phyloP scores from a whole-genome alignment of 192 early-diverging fungal genomes.

The Coemansia sp. region DNA sequence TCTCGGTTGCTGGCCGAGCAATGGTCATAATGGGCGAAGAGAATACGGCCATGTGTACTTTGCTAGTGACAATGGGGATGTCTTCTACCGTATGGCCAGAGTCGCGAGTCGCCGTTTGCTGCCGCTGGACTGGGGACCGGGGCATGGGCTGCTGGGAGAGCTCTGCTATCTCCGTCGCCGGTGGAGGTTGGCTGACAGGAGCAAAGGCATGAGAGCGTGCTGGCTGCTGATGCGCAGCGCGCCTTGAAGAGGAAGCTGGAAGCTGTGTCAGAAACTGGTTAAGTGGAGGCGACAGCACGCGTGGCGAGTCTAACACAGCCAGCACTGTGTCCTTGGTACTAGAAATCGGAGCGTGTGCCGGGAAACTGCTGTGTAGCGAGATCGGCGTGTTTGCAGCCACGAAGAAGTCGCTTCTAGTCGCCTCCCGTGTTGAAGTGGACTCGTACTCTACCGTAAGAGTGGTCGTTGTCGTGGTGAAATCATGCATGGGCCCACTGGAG shows the following conservation, averaged over 20 bases:
- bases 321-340: neutral
- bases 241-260: neutral
- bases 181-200: neutral
- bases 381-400: neutral
- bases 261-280: neutral
- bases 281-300: neutral
- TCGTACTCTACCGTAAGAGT: neutral
- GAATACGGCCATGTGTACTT: neutral
- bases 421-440: neutral
- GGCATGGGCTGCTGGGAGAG: neutral
- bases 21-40: constrained; percentile 1
- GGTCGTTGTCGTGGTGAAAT: neutral
- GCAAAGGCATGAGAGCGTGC: neutral
- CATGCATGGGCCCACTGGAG: neutral
- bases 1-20: neutral
- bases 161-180: neutral
- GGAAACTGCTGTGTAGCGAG: neutral
- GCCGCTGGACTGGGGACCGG: neutral
- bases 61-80: neutral
- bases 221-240: neutral
- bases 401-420: neutral
- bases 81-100: neutral
- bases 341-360: neutral
- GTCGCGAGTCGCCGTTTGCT: neutral
- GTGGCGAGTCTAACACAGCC: neutral